Percentiles rank a stretch among this genome's conserved stretches.
These are phyloP conservation scores for Kurtzmaniella quercitrusa DNA, from an alignment of 1,139 yeast species.

Conservation along the genomic window DNA sequence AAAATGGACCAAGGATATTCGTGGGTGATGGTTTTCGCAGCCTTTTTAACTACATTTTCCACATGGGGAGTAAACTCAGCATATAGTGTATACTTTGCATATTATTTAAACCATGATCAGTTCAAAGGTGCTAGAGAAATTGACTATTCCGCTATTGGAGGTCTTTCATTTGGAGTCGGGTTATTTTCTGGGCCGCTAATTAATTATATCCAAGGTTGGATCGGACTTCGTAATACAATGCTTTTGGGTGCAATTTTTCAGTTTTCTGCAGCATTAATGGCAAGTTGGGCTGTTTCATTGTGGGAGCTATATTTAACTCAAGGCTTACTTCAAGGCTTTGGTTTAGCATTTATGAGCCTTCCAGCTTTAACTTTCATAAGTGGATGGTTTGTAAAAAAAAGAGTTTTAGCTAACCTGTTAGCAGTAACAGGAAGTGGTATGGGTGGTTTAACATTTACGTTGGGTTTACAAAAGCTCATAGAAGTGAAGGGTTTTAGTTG, in stretches of 20 bases:
- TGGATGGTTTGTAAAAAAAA: slow-evolving; percentile 55
- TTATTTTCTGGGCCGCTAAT: slow-evolving; percentile 21
- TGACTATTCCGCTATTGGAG: slow-evolving; percentile 22
- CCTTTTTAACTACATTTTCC: slow-evolving; percentile 28
- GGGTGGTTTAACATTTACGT: slow-evolving; percentile 18
- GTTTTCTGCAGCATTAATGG: slow-evolving; percentile 39
- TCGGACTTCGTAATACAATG: slow-evolving; percentile 28
- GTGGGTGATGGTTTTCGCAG: slow-evolving; percentile 32
- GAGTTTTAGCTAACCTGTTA: slow-evolving; percentile 58
- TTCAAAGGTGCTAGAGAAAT: slow-evolving; percentile 15
- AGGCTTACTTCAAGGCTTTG: slow-evolving; percentile 25
- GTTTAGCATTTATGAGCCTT: slow-evolving; percentile 22
- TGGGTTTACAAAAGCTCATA: slow-evolving; percentile 28
- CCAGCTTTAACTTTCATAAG: slow-evolving; percentile 47
- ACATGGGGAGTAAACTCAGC: slow-evolving; percentile 46
- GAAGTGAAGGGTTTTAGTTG: slow-evolving; percentile 22
- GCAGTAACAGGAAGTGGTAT: slow-evolving; percentile 49
- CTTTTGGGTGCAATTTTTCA: slow-evolving; percentile 34
- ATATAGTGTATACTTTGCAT: slow-evolving; percentile 38
- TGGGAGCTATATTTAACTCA: slow-evolving; percentile 32
- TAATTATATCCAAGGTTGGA: slow-evolving; percentile 22
- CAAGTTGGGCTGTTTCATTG: slow-evolving; percentile 38
- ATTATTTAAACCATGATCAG: slow-evolving; percentile 26
- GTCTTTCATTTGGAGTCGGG: slow-evolving; percentile 18
- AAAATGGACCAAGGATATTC: slow-evolving; percentile 36